Percentiles rank a stretch among this genome's conserved stretches.
Evolutionary conservation across 495 filamentous ascomycete genomes (phyloP).

Genomic region (Cercophora scortea): DNA sequence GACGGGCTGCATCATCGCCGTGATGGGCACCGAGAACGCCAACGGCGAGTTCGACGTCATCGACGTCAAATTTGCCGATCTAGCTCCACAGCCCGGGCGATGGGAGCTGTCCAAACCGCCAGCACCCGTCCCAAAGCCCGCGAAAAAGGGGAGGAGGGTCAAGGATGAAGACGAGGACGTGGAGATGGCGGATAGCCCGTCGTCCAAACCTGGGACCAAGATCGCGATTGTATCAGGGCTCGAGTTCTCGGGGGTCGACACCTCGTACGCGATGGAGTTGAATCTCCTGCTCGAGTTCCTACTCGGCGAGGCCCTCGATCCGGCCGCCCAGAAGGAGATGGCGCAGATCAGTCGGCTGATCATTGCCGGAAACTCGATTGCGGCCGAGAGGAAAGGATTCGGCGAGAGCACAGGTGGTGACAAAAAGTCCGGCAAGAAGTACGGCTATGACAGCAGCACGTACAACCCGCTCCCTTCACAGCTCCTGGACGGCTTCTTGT

Average conservation of each 20-base stretch:
- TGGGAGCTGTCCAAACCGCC: constrained; percentile 50
- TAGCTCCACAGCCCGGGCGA: constrained; percentile 70
- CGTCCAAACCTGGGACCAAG: constrained; percentile 26
- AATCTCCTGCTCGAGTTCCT: constrained; percentile 82
- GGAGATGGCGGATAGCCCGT: constrained; percentile 34
- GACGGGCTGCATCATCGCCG: constrained; percentile 86
- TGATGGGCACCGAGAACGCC: constrained; percentile 83
- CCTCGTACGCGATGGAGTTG: constrained; percentile 59
- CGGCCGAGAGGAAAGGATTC: constrained; percentile 27
- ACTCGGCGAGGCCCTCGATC: constrained; percentile 67
- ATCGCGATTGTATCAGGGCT: constrained; percentile 88
- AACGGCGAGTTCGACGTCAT: constrained; percentile 91
- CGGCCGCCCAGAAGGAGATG: constrained; percentile 46
- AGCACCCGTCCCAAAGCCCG: neutral
- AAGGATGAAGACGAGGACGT: constrained; percentile 33
- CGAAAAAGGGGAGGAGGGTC: constrained; percentile 14
- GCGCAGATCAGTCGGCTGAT: constrained; percentile 75
- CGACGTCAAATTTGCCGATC: constrained; percentile 77
- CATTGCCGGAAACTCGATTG: constrained; percentile 85
- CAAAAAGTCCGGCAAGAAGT: constrained; percentile 58
- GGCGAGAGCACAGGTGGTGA: constrained; percentile 22
- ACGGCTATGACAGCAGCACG: constrained; percentile 82
- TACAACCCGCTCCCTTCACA: constrained; percentile 82
- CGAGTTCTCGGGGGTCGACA: constrained; percentile 64
- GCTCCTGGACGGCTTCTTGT: constrained; percentile 75